phyloP scores from a whole-genome alignment of 2,329 filamentous ascomycete genomes.

The Monosporascus sp. region DNA sequence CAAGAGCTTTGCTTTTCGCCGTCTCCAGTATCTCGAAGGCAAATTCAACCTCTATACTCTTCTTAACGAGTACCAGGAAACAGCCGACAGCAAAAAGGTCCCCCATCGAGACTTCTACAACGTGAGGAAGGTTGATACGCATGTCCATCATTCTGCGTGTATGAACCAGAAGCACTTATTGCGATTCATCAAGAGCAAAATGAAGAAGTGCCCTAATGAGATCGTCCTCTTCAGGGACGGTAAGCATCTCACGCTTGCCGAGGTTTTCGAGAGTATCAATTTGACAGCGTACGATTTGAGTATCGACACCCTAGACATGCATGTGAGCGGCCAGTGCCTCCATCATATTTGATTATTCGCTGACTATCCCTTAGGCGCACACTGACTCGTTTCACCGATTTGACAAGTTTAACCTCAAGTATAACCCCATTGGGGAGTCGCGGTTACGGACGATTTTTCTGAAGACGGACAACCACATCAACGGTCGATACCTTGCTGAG shows the following conservation, averaged over 20 bases:
- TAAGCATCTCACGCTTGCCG: constrained; percentile 80
- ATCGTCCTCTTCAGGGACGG: constrained; percentile 88
- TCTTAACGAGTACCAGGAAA: constrained; percentile 95
- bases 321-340: constrained; percentile 51
- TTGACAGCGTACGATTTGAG: constrained; percentile 95
- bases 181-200: constrained; percentile 99
- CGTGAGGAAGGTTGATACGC: constrained; percentile 95
- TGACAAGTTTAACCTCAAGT: constrained; percentile 99
- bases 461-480: constrained; percentile 97
- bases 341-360: background rate
- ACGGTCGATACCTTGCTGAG: constrained; percentile 91
- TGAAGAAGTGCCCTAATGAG: constrained; percentile 97
- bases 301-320: constrained; percentile 98
- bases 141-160: constrained; percentile 97
- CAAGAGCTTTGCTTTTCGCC: constrained; percentile 94
- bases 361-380: constrained; percentile 58
- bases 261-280: constrained; percentile 97
- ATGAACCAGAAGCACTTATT: constrained; percentile 99
- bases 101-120: constrained; percentile 99
- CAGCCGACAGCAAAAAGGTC: constrained; percentile 94
- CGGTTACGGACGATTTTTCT: constrained; percentile 95
- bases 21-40: constrained; percentile 90
- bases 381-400: constrained; percentile 98
- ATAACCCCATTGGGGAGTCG: constrained; percentile 95
- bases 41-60: constrained; percentile 94